phyloP scores from a whole-genome alignment of 1,139 yeast species.

The Candida tetrigidarum region DNA sequence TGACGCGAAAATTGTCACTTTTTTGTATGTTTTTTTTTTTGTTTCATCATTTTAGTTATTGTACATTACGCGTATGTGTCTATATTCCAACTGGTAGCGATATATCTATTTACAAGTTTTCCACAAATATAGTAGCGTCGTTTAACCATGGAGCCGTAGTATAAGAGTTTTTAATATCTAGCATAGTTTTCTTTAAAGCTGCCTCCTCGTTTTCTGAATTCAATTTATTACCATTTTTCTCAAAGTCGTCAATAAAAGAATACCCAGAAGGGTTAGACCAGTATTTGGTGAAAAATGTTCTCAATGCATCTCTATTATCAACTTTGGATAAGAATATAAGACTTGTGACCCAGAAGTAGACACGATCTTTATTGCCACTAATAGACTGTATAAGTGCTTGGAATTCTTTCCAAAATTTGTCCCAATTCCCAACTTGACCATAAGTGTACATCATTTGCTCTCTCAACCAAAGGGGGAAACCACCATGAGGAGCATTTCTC shows the following conservation, averaged over 20 bases:
- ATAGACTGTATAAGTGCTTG: slow-evolving; percentile 20
- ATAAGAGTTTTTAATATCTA: slow-evolving; percentile 19
- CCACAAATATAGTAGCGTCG: slow-evolving; percentile 16
- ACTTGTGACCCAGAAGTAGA: slow-evolving; percentile 40
- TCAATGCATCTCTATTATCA: slow-evolving; percentile 30
- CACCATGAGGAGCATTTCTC: slow-evolving; percentile 10
- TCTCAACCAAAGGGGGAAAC: slow-evolving; percentile 24
- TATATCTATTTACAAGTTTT: slow-evolving; percentile 13
- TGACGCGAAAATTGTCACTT: neutral
- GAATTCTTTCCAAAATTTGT: slow-evolving; percentile 48
- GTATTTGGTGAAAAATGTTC: slow-evolving; percentile 34
- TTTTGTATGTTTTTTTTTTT: no score
- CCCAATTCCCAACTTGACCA: slow-evolving; percentile 46
- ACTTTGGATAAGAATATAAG: slow-evolving; percentile 37
- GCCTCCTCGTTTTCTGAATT: slow-evolving; percentile 24
- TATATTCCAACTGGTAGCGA: slow-evolving; percentile 2
- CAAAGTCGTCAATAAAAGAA: slow-evolving; percentile 29
- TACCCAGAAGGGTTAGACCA: slow-evolving; percentile 30
- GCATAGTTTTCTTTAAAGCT: slow-evolving; percentile 28
- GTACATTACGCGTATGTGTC: slow-evolving; percentile 10
- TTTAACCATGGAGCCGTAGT: slow-evolving; percentile 15
- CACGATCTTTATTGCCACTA: slow-evolving; percentile 9
- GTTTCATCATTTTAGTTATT: no score
- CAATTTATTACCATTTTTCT: slow-evolving; percentile 20
- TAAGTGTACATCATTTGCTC: slow-evolving; percentile 41